phyloP scores from a whole-genome alignment of 345 rosid species.

The Hypericum perforatum region DNA sequence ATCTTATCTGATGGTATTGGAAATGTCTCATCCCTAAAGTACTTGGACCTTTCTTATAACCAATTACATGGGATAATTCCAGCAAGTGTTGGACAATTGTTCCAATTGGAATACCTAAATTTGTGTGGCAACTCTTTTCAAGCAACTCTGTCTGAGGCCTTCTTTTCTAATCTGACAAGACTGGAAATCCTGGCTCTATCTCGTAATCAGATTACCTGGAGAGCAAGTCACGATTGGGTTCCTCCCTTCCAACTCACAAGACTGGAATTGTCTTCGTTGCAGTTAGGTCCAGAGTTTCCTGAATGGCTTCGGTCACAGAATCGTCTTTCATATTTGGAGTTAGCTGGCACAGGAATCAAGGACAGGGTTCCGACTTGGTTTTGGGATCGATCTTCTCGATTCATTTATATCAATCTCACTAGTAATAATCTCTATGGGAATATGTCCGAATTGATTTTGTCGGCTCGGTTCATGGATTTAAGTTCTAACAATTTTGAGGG shows the following conservation, averaged over 20 bases:
- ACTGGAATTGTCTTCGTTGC: constrained; percentile 12
- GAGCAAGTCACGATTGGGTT: constrained; percentile 10
- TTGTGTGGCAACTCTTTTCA: constrained; percentile 6
- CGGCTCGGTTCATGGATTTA: constrained; percentile 14
- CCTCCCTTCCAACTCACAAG: constrained; percentile 21
- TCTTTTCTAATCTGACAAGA: constrained; percentile 15
- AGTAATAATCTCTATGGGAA: constrained; percentile 10
- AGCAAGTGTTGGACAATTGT: constrained; percentile 14
- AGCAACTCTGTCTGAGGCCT: constrained; percentile 14
- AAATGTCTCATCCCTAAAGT: no score
- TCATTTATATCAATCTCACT: constrained; percentile 4
- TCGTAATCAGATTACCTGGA: not conserved
- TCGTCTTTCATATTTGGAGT: not conserved
- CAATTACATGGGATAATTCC: constrained; percentile 18
- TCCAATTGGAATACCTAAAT: constrained; percentile 9
- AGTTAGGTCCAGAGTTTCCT: constrained; percentile 19
- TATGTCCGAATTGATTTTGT: not conserved
- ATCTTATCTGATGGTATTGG: no score
- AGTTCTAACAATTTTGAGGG: constrained; percentile 43
- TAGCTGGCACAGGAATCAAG: no score
- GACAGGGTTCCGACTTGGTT: constrained; percentile 17
- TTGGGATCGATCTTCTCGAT: constrained; percentile 6
- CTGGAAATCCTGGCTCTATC: constrained; percentile 6
- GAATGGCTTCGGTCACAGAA: constrained; percentile 18
- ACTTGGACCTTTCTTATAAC: constrained; percentile 4